These are phyloP conservation scores for Eucalyptus virginea DNA, from an alignment of 345 rosid genomes.

Conservation along the genomic window DNA sequence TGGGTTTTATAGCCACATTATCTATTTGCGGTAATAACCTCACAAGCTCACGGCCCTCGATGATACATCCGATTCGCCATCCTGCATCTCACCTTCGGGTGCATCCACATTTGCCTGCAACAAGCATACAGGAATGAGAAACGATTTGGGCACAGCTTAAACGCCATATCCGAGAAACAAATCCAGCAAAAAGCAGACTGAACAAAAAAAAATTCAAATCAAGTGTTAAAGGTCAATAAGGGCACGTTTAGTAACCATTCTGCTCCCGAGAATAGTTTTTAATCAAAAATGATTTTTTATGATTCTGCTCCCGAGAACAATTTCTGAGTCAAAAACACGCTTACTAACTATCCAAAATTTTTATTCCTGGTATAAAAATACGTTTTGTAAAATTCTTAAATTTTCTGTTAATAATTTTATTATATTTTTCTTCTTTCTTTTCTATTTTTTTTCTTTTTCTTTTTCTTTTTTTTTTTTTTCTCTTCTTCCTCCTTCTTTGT, in stretches of 20 bases:
- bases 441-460: no score
- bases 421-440: no score
- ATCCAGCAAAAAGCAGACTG: background rate
- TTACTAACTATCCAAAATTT: no score
- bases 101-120: background rate
- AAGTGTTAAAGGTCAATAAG: background rate
- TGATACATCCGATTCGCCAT: conserved; percentile 41
- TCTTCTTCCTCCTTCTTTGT: no score
- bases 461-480: no score
- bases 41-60: conserved; percentile 73
- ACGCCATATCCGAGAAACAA: background rate
- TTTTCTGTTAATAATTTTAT: no score
- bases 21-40: background rate
- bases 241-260: rapidly evolving
- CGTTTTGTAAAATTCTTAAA: no score
- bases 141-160: background rate
- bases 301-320: rapidly evolving
- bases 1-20: conserved; percentile 9
- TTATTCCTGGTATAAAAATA: no score
- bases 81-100: conserved; percentile 29
- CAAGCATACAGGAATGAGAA: background rate
- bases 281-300: no score
- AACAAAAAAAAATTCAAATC: background rate
- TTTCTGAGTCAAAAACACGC: rapidly evolving
- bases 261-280: rapidly evolving